Evolutionary conservation across 352 stramenopile genomes (phyloP).

Genomic region (Globisporangium megalacanthum): DNA sequence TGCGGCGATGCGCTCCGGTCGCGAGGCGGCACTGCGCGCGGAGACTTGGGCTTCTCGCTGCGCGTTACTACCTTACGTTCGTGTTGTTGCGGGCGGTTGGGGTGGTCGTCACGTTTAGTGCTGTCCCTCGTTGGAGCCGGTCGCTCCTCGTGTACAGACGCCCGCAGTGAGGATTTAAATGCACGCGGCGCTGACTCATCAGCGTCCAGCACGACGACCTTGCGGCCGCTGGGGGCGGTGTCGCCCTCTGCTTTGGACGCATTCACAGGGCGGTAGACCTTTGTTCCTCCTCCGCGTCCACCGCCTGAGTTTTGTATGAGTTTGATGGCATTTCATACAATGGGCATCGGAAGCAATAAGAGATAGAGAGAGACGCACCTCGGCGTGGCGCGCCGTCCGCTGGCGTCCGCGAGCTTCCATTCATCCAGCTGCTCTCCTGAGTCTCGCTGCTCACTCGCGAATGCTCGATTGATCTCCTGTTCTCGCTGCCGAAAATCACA

Average conservation of each 20-base stretch:
- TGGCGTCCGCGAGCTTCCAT: conserved; percentile 29
- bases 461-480: conserved; percentile 2
- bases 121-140: conserved; percentile 5
- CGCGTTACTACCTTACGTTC: not conserved
- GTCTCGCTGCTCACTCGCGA: conserved; percentile 3
- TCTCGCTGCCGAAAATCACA: not conserved
- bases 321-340: too few relatives aligned
- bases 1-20: conserved; percentile 14
- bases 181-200: conserved; percentile 17
- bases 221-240: conserved; percentile 3
- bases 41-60: conserved; percentile 8
- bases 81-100: not conserved
- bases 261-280: conserved; percentile 11
- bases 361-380: conserved; percentile 12
- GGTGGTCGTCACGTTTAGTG: conserved; percentile 2
- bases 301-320: not conserved
- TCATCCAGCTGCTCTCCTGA: conserved; percentile 19
- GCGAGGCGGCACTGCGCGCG: not conserved
- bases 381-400: conserved; percentile 18
- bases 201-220: conserved; percentile 8
- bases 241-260: not conserved
- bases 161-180: conserved; percentile 52
- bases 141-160: conserved; percentile 17
- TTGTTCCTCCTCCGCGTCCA: not conserved
- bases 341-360: too few relatives aligned